Conservation (phyloP, 1,139 yeast species). For the Suhomyces choctaworum region DNA sequence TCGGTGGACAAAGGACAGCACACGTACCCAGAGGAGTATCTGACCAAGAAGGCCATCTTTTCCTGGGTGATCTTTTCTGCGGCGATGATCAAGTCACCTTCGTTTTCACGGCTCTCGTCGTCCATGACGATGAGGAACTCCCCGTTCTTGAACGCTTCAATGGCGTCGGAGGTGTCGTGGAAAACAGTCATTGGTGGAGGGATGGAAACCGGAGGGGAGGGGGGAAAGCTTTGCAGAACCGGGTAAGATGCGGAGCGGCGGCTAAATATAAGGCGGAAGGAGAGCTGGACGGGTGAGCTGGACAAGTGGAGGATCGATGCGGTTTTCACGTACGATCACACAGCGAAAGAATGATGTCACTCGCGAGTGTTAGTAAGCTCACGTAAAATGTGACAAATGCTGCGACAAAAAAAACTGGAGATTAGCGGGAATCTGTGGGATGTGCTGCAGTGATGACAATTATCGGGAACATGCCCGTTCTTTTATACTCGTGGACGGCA, state of each 20-base stretch:
- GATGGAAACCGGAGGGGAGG: background rate
- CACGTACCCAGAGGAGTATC: constrained; percentile 87
- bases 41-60: constrained; percentile 92
- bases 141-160: constrained; percentile 80
- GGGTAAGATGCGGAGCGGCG: background rate
- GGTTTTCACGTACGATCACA: background rate
- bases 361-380: background rate
- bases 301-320: background rate
- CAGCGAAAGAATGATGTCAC: background rate
- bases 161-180: constrained; percentile 53
- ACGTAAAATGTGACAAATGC: constrained; percentile 1
- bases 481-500: too few relatives aligned
- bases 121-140: constrained; percentile 94
- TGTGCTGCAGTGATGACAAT: too few relatives aligned
- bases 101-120: constrained; percentile 94
- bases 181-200: constrained; percentile 7
- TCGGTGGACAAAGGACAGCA: constrained; percentile 84
- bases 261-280: background rate
- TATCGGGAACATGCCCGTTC: too few relatives aligned
- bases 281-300: background rate
- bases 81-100: constrained; percentile 93
- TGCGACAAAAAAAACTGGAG: background rate
- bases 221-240: too few relatives aligned
- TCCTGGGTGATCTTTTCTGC: constrained; percentile 78
- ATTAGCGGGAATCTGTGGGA: background rate